These are phyloP conservation scores for Aspergillus nidulans DNA, from an alignment of 495 filamentous ascomycete species.

Conservation along the genomic window DNA sequence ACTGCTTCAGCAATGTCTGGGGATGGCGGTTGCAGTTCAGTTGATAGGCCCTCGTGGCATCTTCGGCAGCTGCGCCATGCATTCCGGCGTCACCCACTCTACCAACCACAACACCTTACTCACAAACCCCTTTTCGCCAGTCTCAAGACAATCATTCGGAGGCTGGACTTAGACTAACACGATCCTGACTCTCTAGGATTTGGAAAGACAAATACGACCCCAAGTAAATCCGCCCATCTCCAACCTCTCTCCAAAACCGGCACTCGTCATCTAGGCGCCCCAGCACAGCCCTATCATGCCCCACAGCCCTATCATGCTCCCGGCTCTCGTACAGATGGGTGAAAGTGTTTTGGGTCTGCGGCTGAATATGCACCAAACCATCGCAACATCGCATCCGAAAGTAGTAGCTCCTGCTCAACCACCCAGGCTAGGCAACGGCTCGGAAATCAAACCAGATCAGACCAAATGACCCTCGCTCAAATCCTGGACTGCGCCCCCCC, in stretches of 20 bases:
- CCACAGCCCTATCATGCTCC: neutral
- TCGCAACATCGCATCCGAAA: constrained; percentile 4
- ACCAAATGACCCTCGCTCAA: neutral
- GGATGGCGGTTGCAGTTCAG: constrained; percentile 14
- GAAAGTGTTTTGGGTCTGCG: constrained; percentile 7
- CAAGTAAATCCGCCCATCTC: constrained; percentile 34
- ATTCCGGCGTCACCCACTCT: constrained; percentile 15
- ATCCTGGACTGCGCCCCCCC: neutral
- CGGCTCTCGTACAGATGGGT: neutral
- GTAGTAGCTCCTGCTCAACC: neutral
- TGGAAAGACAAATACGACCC: constrained; percentile 96
- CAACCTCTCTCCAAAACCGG: constrained; percentile 2
- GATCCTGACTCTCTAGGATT: constrained; percentile 57
- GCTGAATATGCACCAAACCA: constrained; percentile 10
- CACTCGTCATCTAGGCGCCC: neutral
- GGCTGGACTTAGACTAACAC: constrained; percentile 19
- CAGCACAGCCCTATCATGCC: constrained; percentile 4
- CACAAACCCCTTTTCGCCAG: neutral
- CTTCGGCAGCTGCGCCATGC: constrained; percentile 19
- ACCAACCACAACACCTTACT: constrained; percentile 18
- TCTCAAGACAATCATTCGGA: neutral
- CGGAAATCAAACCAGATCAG: constrained; percentile 5
- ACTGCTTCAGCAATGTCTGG: constrained; percentile 13
- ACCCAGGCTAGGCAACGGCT: constrained; percentile 6
- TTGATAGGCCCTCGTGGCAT: constrained; percentile 24